A percentile compares a stretch with the other conserved stretches of the same genome.
These are phyloP conservation scores for Sequoia sempervirens DNA, from an alignment of 75 land plant genomes.

Conservation along the genomic window DNA sequence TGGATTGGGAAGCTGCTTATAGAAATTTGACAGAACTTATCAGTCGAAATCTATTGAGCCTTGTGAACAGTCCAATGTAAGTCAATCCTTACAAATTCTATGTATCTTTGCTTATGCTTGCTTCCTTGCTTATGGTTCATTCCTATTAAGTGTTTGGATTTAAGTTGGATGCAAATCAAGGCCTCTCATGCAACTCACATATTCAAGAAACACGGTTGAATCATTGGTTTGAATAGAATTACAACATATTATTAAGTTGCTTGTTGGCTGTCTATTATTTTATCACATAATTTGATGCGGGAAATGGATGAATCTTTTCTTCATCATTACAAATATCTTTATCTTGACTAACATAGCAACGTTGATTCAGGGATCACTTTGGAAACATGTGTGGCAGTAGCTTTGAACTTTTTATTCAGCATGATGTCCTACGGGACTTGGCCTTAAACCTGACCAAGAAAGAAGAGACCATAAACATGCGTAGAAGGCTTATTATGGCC, in stretches of 20 bases:
- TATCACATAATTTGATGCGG: neutral
- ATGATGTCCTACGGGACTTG: constrained; percentile 59
- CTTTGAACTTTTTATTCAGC: constrained; percentile 49
- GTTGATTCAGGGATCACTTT: neutral
- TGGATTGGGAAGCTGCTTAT: constrained; percentile 53
- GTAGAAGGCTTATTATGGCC: constrained; percentile 50
- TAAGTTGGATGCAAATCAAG: neutral
- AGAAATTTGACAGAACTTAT: constrained; percentile 44
- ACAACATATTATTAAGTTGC: neutral
- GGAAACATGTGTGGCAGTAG: neutral
- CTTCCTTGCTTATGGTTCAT: neutral
- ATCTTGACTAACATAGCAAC: neutral
- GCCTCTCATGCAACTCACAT: neutral
- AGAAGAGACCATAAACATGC: constrained; percentile 1
- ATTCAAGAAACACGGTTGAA: neutral
- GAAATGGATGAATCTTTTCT: neutral
- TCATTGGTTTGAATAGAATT: neutral
- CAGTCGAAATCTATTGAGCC: constrained; percentile 44
- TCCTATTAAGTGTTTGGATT: neutral
- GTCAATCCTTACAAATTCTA: neutral
- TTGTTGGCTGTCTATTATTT: neutral
- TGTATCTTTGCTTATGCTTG: neutral
- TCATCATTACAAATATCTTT: neutral
- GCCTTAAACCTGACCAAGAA: constrained; percentile 31
- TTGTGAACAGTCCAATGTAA: constrained; percentile 34